Evolutionary conservation across 495 filamentous ascomycete species (phyloP).

Genomic region (Penicillium tannophilum): DNA sequence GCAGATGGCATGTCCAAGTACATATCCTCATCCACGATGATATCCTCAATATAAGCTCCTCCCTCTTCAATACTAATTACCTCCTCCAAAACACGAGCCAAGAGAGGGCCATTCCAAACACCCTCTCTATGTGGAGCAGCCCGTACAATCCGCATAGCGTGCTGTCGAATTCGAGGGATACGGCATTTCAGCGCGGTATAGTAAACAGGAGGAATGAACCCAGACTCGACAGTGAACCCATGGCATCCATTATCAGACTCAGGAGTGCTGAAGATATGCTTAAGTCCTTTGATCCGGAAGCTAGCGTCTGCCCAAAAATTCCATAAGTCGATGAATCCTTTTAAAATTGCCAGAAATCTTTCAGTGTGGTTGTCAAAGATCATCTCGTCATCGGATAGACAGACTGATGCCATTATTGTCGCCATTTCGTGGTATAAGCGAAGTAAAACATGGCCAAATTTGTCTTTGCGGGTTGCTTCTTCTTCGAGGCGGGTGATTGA

Average conservation of each 20-base stretch:
- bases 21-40: constrained; percentile 6
- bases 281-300: constrained; percentile 1
- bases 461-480: constrained; percentile 12
- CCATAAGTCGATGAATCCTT: constrained; percentile 32
- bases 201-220: constrained; percentile 55
- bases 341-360: constrained; percentile 41
- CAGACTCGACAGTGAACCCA: constrained; percentile 47
- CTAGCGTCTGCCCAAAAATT: constrained; percentile 13
- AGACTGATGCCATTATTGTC: constrained; percentile 46
- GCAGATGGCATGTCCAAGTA: not conserved
- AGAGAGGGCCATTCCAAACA: constrained; percentile 42
- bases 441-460: constrained; percentile 36
- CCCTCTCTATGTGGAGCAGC: constrained; percentile 51
- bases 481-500: constrained; percentile 9
- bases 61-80: constrained; percentile 24
- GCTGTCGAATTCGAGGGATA: constrained; percentile 42
- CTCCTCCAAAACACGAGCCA: constrained; percentile 20
- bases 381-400: constrained; percentile 38
- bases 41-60: constrained; percentile 13
- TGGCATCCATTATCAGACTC: constrained; percentile 11
- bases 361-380: constrained; percentile 44
- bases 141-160: constrained; percentile 45
- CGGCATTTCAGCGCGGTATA: constrained; percentile 59
- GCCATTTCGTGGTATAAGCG: constrained; percentile 49
- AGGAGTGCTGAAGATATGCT: not conserved